These are phyloP conservation scores for Sugiyamaella americana DNA, from an alignment of 805 yeast genomes.

Conservation along the genomic window DNA sequence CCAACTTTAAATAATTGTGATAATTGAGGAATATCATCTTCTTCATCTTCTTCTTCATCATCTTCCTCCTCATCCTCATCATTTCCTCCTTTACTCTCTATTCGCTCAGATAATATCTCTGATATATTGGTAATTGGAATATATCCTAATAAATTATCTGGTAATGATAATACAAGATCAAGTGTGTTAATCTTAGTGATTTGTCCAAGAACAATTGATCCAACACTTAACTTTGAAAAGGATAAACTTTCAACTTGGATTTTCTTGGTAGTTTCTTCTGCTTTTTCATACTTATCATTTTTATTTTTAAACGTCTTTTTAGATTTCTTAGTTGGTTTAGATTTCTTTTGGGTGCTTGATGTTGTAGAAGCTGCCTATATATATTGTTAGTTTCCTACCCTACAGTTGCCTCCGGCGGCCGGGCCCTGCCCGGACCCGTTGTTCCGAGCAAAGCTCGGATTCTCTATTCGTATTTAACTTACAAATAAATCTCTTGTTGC, in stretches of 20 bases:
- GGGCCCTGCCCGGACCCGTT: too few species aligned
- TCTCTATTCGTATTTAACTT: not conserved
- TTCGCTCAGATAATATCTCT: constrained; percentile 47
- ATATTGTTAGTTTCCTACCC: not conserved
- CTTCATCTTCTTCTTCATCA: constrained; percentile 34
- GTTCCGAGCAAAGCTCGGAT: too few species aligned
- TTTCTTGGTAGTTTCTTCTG: constrained; percentile 26
- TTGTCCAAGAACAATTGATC: constrained; percentile 74
- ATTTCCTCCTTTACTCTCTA: constrained; percentile 47
- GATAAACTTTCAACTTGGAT: constrained; percentile 56
- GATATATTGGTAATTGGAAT: constrained; percentile 72
- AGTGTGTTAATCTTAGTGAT: constrained; percentile 51
- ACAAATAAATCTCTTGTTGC: constrained; percentile 75
- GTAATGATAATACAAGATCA: constrained; percentile 64
- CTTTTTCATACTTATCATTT: constrained; percentile 19
- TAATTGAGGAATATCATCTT: constrained; percentile 45
- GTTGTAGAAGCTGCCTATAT: constrained; percentile 28
- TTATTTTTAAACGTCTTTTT: constrained; percentile 21
- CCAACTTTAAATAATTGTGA: constrained; percentile 56
- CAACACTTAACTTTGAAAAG: constrained; percentile 60
- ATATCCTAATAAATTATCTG: constrained; percentile 76
- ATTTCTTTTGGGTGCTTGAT: constrained; percentile 36
- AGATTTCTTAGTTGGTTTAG: constrained; percentile 21
- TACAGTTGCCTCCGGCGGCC: too few species aligned
- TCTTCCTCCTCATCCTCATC: constrained; percentile 37